Percentiles rank a stretch among this genome's conserved stretches.
Conservation (phyloP, 2,329 filamentous ascomycete species). For the Fusarium sp. region DNA sequence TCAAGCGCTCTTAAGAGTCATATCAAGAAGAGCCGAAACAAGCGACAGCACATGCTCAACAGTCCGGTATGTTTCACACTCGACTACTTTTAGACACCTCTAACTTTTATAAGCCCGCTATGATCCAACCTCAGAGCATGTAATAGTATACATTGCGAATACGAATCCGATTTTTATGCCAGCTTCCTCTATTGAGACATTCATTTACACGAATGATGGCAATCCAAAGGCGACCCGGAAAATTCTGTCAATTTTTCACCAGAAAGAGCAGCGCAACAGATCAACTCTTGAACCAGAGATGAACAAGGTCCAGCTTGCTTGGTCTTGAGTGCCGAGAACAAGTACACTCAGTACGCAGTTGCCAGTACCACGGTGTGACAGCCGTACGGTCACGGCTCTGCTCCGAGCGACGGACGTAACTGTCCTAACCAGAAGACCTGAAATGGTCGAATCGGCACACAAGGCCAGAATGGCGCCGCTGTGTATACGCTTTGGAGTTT, state of each 20-base stretch:
- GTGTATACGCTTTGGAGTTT: constrained; percentile 35
- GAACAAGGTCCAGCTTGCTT: constrained; percentile 23
- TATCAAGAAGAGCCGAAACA: constrained; percentile 97
- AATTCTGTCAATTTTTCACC: constrained; percentile 27
- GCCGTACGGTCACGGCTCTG: constrained; percentile 43
- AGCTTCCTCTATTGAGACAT: constrained; percentile 31
- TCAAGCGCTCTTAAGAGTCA: constrained; percentile 97
- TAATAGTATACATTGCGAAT: constrained; percentile 45
- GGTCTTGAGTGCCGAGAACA: constrained; percentile 29
- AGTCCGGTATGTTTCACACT: constrained; percentile 79
- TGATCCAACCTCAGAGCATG: constrained; percentile 67
- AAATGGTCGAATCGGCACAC: constrained; percentile 44
- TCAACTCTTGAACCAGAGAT: constrained; percentile 27
- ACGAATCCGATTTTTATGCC: constrained; percentile 36
- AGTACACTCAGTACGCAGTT: constrained; percentile 34
- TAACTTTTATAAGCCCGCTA: constrained; percentile 61
- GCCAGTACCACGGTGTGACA: constrained; percentile 47
- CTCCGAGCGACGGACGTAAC: constrained; percentile 43
- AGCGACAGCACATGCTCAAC: constrained; percentile 94
- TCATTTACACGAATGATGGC: constrained; percentile 36
- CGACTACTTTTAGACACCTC: background rate
- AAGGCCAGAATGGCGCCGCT: constrained; percentile 25
- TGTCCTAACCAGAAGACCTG: constrained; percentile 43
- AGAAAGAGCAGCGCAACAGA: constrained; percentile 32
- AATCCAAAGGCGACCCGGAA: constrained; percentile 42